Percentiles rank a stretch among this genome's conserved stretches.
Evolutionary conservation across 805 yeast genomes (phyloP).

Genomic region (Zygoascus ofunaensis): DNA sequence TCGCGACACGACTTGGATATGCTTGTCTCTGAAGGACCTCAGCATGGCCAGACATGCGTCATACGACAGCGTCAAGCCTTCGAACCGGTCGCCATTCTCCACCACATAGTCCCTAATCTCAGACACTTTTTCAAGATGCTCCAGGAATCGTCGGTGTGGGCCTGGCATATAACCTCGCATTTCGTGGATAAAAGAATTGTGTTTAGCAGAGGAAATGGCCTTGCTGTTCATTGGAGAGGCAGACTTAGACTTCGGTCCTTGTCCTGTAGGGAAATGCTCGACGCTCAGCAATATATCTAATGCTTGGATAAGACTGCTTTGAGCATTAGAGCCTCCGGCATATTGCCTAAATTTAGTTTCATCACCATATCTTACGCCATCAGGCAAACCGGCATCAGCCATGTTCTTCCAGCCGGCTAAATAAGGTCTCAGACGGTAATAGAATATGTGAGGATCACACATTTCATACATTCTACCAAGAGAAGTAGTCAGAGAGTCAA

Average conservation of each 20-base stretch:
- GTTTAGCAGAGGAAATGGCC: slow-evolving; percentile 17
- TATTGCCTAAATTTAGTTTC: slow-evolving; percentile 46
- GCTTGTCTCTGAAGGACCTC: slow-evolving; percentile 82
- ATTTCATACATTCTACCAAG: slow-evolving; percentile 80
- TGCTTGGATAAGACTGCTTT: slow-evolving; percentile 80
- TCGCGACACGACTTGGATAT: slow-evolving; percentile 84
- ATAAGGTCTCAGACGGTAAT: slow-evolving; percentile 76
- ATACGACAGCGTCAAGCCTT: slow-evolving; percentile 60
- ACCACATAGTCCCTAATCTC: slow-evolving; percentile 58
- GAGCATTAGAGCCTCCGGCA: slow-evolving; percentile 93
- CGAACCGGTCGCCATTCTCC: slow-evolving; percentile 29
- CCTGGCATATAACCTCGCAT: slow-evolving; percentile 91
- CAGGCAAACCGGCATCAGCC: slow-evolving; percentile 72
- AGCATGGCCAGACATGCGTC: slow-evolving; percentile 88
- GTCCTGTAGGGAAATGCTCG: slow-evolving; percentile 72
- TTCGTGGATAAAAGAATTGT: slow-evolving; percentile 57
- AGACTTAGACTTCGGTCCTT: slow-evolving; percentile 17
- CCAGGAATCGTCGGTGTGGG: slow-evolving; percentile 66
- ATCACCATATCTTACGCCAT: slow-evolving; percentile 72
- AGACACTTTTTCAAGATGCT: slow-evolving; percentile 47
- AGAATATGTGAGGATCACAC: slow-evolving; percentile 91
- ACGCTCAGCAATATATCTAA: slow-evolving; percentile 70
- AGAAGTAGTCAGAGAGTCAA: slow-evolving; percentile 64
- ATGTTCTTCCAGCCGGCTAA: slow-evolving; percentile 93
- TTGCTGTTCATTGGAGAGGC: slow-evolving; percentile 9